Conservation (phyloP, 2,329 filamentous ascomycete species). For the Pleoardoris graminearum region DNA sequence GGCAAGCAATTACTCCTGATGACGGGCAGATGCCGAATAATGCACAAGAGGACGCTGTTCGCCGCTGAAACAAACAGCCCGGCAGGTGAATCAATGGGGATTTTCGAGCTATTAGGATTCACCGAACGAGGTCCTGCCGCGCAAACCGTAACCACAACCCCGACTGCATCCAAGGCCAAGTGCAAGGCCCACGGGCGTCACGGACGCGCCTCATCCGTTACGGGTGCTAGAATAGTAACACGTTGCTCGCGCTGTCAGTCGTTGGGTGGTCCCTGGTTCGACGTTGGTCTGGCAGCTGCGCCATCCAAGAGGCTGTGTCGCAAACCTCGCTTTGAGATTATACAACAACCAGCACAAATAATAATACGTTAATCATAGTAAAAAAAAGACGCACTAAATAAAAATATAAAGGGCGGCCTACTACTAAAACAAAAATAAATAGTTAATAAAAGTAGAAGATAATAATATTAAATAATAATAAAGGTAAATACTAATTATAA, state of each 20-base stretch:
- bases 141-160: no score
- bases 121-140: conserved; percentile 17
- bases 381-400: no score
- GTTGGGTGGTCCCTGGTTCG: conserved; percentile 10
- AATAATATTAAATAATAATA: no score
- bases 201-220: neutral
- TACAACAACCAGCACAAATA: no score
- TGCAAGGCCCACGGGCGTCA: neutral
- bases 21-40: conserved; percentile 2
- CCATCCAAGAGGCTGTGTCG: conserved; percentile 29
- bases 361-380: no score
- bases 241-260: conserved; percentile 18
- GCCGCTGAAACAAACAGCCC: conserved; percentile 28
- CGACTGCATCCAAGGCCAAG: neutral
- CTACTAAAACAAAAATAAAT: no score
- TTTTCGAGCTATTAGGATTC: conserved; percentile 17
- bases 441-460: no score
- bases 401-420: no score
- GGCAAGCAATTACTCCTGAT: neutral
- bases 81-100: conserved; percentile 15
- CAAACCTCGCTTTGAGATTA: neutral
- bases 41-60: conserved; percentile 18
- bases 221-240: conserved; percentile 25
- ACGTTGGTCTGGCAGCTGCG: conserved; percentile 22
- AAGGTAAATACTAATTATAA: no score